Evolutionary conservation across 495 filamentous ascomycete species (phyloP).

Genomic region (Cairneyella variabilis): DNA sequence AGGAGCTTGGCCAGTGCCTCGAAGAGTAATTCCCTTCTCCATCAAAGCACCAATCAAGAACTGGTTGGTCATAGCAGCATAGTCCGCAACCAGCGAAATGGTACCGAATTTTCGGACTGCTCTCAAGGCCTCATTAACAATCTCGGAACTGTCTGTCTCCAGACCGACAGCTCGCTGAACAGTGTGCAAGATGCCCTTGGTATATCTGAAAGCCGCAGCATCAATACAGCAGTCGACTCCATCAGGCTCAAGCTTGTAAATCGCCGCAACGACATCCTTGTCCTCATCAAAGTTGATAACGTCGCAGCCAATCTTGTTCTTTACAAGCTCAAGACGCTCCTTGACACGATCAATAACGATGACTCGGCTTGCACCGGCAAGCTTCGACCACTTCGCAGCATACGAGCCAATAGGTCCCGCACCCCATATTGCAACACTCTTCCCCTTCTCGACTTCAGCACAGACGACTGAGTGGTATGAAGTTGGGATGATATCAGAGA

Average conservation of each 20-base stretch:
- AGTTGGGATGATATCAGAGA: slow-evolving; percentile 76
- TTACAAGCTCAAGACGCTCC: slow-evolving; percentile 25
- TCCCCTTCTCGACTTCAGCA: slow-evolving; percentile 71
- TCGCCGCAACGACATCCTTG: slow-evolving; percentile 27
- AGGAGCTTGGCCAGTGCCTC: slow-evolving; percentile 81
- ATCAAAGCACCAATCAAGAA: slow-evolving; percentile 65
- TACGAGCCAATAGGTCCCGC: slow-evolving; percentile 44
- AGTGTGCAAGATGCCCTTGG: not conserved
- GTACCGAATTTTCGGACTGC: slow-evolving; percentile 68
- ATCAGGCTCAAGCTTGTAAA: slow-evolving; percentile 30
- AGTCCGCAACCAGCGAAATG: not conserved
- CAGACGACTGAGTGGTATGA: slow-evolving; percentile 78
- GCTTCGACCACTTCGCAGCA: slow-evolving; percentile 5
- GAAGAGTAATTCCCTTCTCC: slow-evolving; percentile 78
- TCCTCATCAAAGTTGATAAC: slow-evolving; percentile 27
- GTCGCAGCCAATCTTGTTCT: slow-evolving; percentile 32
- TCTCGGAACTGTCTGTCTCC: slow-evolving; percentile 84
- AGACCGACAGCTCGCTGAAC: slow-evolving; percentile 45
- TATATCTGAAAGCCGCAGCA: slow-evolving; percentile 28
- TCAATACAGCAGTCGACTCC: slow-evolving; percentile 35
- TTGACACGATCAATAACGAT: slow-evolving; percentile 35
- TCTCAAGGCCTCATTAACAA: slow-evolving; percentile 84
- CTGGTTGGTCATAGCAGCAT: slow-evolving; percentile 19
- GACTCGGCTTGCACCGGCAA: slow-evolving; percentile 27
- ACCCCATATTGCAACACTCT: slow-evolving; percentile 77